These are phyloP conservation scores for Aspergillus wentii DNA, from an alignment of 495 filamentous ascomycete species.

Conservation along the genomic window DNA sequence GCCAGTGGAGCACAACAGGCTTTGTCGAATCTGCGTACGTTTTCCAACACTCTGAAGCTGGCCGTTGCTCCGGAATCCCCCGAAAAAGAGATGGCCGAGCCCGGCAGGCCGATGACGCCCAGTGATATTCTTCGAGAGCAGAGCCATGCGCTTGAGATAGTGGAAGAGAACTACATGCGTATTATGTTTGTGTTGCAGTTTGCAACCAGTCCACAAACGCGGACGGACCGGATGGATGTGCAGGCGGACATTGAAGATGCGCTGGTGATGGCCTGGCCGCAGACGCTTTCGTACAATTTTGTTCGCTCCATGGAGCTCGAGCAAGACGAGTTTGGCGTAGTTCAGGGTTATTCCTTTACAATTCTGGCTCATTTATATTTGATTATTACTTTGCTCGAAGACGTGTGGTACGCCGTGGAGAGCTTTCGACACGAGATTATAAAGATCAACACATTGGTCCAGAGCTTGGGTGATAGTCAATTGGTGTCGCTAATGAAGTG, in stretches of 20 bases:
- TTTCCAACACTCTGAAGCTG: not conserved
- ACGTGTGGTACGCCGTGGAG: constrained; percentile 15
- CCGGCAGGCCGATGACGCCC: not conserved
- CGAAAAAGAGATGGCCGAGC: too few relatives aligned
- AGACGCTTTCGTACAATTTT: constrained; percentile 12
- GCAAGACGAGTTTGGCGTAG: constrained; percentile 1
- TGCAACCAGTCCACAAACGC: constrained; percentile 5
- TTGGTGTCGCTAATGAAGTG: constrained; percentile 11
- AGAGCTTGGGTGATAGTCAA: not conserved
- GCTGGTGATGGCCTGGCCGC: constrained; percentile 19
- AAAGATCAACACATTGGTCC: constrained; percentile 13
- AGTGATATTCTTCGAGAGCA: constrained; percentile 1
- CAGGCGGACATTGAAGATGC: constrained; percentile 26
- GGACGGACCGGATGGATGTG: constrained; percentile 11
- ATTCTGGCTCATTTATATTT: constrained; percentile 25
- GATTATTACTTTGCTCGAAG: constrained; percentile 12
- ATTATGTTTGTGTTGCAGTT: constrained; percentile 19
- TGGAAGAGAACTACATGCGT: constrained; percentile 29
- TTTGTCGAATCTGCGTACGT: constrained; percentile 3
- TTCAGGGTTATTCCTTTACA: constrained; percentile 5
- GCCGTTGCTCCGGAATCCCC: too few relatives aligned
- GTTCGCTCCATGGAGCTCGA: constrained; percentile 11
- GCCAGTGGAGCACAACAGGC: constrained; percentile 8
- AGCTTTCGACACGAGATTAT: constrained; percentile 13
- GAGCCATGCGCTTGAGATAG: constrained; percentile 13